Conservation (phyloP, 176 grass and related monocot species). For the Phragmites australis region DNA sequence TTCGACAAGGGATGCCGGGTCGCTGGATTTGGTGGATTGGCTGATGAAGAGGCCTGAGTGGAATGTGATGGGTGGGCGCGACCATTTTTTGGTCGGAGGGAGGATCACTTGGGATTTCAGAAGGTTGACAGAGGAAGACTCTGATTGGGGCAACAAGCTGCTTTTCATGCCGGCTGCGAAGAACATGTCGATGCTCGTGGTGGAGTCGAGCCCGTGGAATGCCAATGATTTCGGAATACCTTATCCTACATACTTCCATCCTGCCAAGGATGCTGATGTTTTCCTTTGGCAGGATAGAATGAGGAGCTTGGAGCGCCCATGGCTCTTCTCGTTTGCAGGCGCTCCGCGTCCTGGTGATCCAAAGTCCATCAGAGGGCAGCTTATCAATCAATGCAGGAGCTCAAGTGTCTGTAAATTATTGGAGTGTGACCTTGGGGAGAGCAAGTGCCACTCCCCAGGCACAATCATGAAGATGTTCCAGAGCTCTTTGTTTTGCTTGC, state of each 20-base stretch:
- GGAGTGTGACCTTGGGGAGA: conserved; percentile 93
- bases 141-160: conserved; percentile 93
- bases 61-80: conserved; percentile 85
- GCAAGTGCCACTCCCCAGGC: conserved; percentile 92
- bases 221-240: conserved; percentile 91
- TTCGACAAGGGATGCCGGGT: conserved; percentile 67
- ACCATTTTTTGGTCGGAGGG: conserved; percentile 89
- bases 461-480: conserved; percentile 98
- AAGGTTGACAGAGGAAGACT: conserved; percentile 61
- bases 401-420: conserved; percentile 76
- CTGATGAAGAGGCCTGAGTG: conserved; percentile 78
- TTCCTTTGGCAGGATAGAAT: conserved; percentile 92
- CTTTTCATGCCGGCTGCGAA: conserved; percentile 79
- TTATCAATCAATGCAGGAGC: conserved; percentile 83
- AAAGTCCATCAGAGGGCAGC: conserved; percentile 76
- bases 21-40: conserved; percentile 92
- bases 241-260: conserved; percentile 94
- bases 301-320: conserved; percentile 77
- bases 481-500: conserved; percentile 88
- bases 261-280: conserved; percentile 81
- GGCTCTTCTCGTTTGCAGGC: conserved; percentile 89
- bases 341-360: conserved; percentile 90
- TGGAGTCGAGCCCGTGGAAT: conserved; percentile 95
- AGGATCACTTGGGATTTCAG: conserved; percentile 99
- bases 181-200: conserved; percentile 98